Evolutionary conservation across 2,329 filamentous ascomycete genomes (phyloP).

Genomic region (Stenocarpella maydis): DNA sequence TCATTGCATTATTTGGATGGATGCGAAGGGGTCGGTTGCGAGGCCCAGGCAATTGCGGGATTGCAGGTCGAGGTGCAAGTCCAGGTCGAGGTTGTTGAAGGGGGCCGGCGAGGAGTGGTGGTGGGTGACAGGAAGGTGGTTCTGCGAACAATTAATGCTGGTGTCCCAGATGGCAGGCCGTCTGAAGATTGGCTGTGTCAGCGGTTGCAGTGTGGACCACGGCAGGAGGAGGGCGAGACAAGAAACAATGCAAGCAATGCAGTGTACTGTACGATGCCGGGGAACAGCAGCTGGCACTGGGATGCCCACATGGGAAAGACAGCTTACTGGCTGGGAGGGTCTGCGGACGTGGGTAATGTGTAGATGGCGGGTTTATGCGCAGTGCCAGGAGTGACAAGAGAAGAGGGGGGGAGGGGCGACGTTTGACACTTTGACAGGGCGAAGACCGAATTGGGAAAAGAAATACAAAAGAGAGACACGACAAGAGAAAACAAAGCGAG

Average conservation of each 20-base stretch:
- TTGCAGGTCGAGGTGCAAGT: slow-evolving; percentile 1
- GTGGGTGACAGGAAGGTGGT: slow-evolving; percentile 16
- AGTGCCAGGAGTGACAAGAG: slow-evolving; percentile 29
- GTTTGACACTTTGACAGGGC: slow-evolving; percentile 28
- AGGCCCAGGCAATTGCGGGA: slow-evolving; percentile 10
- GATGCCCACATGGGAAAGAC: slow-evolving; percentile 21
- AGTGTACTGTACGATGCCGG: slow-evolving; percentile 33
- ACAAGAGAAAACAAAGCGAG: slow-evolving; percentile 23
- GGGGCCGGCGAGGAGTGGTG: not conserved
- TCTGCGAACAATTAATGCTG: slow-evolving; percentile 28
- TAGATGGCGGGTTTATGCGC: slow-evolving; percentile 30
- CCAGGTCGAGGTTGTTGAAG: not conserved
- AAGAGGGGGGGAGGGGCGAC: not conserved
- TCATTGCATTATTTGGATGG: slow-evolving; percentile 45
- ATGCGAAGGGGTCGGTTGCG: not conserved
- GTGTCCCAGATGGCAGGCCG: slow-evolving; percentile 31
- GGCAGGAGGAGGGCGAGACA: slow-evolving; percentile 24
- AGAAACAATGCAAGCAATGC: slow-evolving; percentile 35
- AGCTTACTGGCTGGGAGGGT: slow-evolving; percentile 32
- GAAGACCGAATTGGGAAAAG: slow-evolving; percentile 6
- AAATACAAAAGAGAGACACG: slow-evolving; percentile 28
- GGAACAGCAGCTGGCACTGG: slow-evolving; percentile 30
- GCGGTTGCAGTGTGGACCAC: slow-evolving; percentile 32
- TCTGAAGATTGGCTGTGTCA: slow-evolving; percentile 37
- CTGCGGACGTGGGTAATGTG: slow-evolving; percentile 14